Evolutionary conservation across 805 yeast species (phyloP), one percentile per base, ranked within the genome.

Genomic region (Lipomyces japonicus): DNA sequence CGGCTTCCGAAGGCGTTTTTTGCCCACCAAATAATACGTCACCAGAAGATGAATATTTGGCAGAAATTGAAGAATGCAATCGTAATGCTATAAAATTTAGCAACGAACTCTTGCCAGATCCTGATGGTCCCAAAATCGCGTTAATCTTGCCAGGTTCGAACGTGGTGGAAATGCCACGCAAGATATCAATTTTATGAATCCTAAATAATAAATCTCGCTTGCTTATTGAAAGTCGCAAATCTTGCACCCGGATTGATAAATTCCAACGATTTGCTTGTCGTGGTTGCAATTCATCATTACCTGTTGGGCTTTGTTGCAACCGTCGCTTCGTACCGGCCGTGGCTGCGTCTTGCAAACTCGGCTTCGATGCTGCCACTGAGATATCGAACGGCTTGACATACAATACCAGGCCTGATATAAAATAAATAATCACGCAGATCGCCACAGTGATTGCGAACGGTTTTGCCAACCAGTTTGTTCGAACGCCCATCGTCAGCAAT

Each of bases 111-210:
- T 84, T 84, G 7, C 91, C 93, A 0, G 85, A 79, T 0, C 91
- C 91, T 0, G 89, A 83, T 0, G 91, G 90, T 0, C 93, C 93
- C 81, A 84, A 77, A 39, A 84, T 82, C 3, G 82, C 86, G 61
- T 82, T 84, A 7, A 85, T 69, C 37, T 77, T 71, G 14, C 82
- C 80, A 1, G 81, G 73, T 25, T 68, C 66, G 60, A 83, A 81
- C 4, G 59, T 54, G 0, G 84, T 86, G 46, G 70, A 65, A 12
- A 85, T 68, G 16, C 72, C 64, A 37, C 72, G 61, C 35, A 82
- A 58, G 42, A 79, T 75, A 14, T 61, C 63, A 36, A 69, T 72
- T 12, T 61, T 59, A 2, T 52, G 40, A 4, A 56, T 57, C 22
- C 23, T 36, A 19, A 46, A 23, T 6, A 50, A 48, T n/a, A 39